Conservation (phyloP, 306 rosid genomes). For the Vicia villosa region DNA sequence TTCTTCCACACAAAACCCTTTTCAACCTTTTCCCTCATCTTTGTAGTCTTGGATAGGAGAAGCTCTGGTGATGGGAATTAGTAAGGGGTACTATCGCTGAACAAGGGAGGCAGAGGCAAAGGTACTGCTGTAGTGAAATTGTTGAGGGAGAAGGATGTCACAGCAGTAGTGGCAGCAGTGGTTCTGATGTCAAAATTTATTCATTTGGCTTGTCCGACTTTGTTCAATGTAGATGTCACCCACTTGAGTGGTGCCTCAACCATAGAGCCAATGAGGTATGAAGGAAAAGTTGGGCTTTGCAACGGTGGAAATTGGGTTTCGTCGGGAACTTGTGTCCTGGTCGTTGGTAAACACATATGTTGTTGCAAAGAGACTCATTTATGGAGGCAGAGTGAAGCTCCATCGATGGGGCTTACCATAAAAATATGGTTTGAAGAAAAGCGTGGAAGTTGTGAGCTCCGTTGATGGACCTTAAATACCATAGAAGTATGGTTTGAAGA, state of each 20-base stretch:
- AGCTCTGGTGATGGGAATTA: neutral
- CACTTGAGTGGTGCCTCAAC: neutral
- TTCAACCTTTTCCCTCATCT: neutral
- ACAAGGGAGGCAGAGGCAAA: neutral
- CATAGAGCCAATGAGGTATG: neutral
- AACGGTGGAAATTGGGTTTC: neutral
- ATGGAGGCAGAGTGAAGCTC: neutral
- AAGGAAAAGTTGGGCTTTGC: neutral
- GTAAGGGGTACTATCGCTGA: neutral
- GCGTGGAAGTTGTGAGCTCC: neutral
- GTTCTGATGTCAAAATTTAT: neutral
- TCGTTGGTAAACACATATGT: neutral
- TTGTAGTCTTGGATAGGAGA: neutral
- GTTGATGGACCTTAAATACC: neutral
- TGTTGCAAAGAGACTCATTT: neutral
- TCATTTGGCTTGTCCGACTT: neutral
- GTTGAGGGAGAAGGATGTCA: neutral
- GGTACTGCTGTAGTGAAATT: neutral
- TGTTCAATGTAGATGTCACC: neutral
- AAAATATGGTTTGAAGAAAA: too few relatives aligned
- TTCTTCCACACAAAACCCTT: neutral
- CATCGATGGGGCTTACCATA: too few relatives aligned
- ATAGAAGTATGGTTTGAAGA: neutral
- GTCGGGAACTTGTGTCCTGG: neutral
- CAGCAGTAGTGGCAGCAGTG: neutral